Conservation (phyloP, 371 early-diverging fungal species). For the Mucor sp. region DNA sequence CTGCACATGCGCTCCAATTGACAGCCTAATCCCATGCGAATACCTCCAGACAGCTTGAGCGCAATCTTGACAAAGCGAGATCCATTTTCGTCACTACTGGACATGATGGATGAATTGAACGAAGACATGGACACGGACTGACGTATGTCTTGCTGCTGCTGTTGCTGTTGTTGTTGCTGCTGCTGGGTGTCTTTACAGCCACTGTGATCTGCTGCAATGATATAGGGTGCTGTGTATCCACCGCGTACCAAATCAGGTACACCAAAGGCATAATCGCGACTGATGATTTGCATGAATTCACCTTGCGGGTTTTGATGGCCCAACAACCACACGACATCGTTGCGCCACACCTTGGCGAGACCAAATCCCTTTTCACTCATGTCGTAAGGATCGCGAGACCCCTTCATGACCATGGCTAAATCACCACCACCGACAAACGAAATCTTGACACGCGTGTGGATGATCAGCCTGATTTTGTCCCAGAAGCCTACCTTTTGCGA, state of each 20-base stretch:
- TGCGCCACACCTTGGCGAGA: slow-evolving; percentile 36
- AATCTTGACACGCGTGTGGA: slow-evolving; percentile 53
- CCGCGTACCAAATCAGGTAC: slow-evolving; percentile 34
- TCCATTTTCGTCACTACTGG: neutral
- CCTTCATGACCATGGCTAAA: slow-evolving; percentile 37
- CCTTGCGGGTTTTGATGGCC: slow-evolving; percentile 32
- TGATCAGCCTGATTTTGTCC: slow-evolving; percentile 69
- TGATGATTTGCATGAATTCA: slow-evolving; percentile 43
- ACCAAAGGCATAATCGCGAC: slow-evolving; percentile 32
- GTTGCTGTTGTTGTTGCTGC: neutral
- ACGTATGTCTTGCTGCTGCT: neutral
- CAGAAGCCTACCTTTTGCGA: slow-evolving; percentile 66
- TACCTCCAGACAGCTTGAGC: slow-evolving; percentile 46
- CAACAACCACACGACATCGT: slow-evolving; percentile 27
- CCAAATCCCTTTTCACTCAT: slow-evolving; percentile 28
- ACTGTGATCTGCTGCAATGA: neutral
- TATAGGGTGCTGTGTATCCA: slow-evolving; percentile 10
- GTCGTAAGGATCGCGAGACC: slow-evolving; percentile 34
- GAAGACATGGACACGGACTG: slow-evolving; percentile 11
- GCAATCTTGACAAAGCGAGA: slow-evolving; percentile 39
- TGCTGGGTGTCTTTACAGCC: neutral
- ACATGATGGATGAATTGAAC: slow-evolving; percentile 13
- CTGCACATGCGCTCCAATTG: slow-evolving; percentile 30
- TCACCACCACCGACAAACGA: slow-evolving; percentile 52
- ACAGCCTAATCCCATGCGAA: slow-evolving; percentile 52